Evolutionary conservation across 768 basidiomycete genomes (phyloP), one percentile per base, ranked within the genome.

Genomic region (Tylopilus plumbeoviolaceoides): DNA sequence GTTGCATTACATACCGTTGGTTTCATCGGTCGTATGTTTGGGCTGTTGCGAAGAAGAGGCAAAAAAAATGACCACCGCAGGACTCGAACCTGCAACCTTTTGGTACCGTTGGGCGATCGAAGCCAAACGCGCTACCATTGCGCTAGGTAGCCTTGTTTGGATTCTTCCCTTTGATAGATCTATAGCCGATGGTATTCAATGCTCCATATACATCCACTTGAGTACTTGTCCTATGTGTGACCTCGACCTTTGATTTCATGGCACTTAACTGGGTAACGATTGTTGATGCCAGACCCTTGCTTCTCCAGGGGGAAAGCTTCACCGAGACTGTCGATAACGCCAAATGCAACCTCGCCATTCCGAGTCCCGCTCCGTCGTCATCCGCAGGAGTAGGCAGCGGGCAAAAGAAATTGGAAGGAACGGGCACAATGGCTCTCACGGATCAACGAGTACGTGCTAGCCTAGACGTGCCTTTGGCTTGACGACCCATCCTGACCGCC

Each of bases 21-120:
- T 21, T 17, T 27, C 15, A 18, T 31, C n/a, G 23, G 15, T n/a
- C 20, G 28, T 36, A 28, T 23, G 43, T 1, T 18, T 18, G 31
- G 15, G 20, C 17, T 6, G 36, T 17, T 35, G 15, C 8, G 15
- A 5, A 20, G 17, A 17, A 6, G 5, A 36, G 10, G 36, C n/a
- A 71, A 48, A 3, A 6, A 57, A 65, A 7, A 40, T 38, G 87
- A 88, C 82, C 84, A 86, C 86, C 84, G 86, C 88, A 89, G 88
- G 88, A 87, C 86, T 90, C 87, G 88, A 90, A 90, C 89, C 88
- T 90, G 87, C 88, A 90, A 85, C 88, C 89, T 89, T 86, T 88
- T 89, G 88, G 87, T 90, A 58, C 74, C 82, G 71, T 73, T 71
- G 59, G 75, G 82, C 83, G 62, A 80, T 87, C 86, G 87, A 89